These are phyloP conservation scores for Plasmodium malariae DNA, from an alignment of 169 alveolate genomes.

Conservation along the genomic window DNA sequence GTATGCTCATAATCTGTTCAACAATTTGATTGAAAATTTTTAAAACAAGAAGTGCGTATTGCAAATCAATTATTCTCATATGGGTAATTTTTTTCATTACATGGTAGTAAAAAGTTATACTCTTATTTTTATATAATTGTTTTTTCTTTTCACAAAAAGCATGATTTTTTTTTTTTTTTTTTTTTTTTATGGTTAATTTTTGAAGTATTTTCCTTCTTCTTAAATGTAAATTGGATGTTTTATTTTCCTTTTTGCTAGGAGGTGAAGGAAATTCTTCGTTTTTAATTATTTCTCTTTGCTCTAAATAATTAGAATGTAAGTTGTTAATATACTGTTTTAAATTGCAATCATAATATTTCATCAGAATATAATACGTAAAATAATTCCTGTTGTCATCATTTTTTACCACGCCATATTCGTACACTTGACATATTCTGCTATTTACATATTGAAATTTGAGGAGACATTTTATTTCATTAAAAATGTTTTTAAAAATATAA, in stretches of 20 bases:
- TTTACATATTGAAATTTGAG: conserved; percentile 22
- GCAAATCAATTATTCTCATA: conserved; percentile 12
- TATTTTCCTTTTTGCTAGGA: background rate
- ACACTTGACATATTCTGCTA: conserved; percentile 32
- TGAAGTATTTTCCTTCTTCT: conserved; percentile 18
- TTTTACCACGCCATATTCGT: conserved; percentile 32
- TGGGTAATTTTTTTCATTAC: conserved; percentile 3
- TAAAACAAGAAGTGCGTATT: conserved; percentile 18
- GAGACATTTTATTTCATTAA: conserved; percentile 65
- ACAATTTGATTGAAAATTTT: conserved; percentile 38
- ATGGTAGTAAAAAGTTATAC: conserved; percentile 2
- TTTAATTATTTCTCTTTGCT: conserved; percentile 5
- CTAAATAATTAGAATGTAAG: conserved; percentile 20
- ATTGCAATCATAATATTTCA: conserved; percentile 36
- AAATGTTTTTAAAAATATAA: conserved; percentile 54
- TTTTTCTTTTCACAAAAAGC: background rate
- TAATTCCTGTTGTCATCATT: conserved; percentile 7
- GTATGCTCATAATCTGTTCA: conserved; percentile 20
- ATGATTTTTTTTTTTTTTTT: conserved; percentile 4
- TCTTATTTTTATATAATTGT: background rate
- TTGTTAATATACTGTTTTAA: conserved; percentile 24
- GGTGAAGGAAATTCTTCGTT: background rate
- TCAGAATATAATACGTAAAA: conserved; percentile 40
- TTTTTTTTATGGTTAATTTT: conserved; percentile 12
- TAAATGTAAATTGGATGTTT: background rate